phyloP scores from a whole-genome alignment of 1,139 yeast genomes.

The Yamadazyma buinensis region DNA sequence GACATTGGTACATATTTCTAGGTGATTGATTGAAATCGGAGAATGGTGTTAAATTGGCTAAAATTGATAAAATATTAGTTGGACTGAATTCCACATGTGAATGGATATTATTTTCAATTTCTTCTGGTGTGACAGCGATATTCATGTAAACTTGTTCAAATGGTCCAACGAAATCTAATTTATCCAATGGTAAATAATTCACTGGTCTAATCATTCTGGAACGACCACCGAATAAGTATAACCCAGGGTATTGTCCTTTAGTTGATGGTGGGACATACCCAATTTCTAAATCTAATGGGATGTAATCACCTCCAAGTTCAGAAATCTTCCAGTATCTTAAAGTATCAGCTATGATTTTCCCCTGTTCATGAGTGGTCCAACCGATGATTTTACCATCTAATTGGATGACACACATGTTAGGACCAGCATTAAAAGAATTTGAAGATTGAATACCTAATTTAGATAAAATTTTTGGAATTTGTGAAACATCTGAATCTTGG shows the following conservation, averaged over 20 bases:
- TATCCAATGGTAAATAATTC: conserved; percentile 79
- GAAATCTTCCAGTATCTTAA: conserved; percentile 91
- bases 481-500: conserved; percentile 65
- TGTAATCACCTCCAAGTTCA: conserved; percentile 61
- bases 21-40: conserved; percentile 99
- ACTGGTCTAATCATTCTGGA: conserved; percentile 97
- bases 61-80: conserved; percentile 86
- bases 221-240: conserved; percentile 84
- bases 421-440: conserved; percentile 81
- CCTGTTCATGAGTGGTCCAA: conserved; percentile 90
- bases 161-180: conserved; percentile 88
- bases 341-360: conserved; percentile 82
- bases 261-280: conserved; percentile 94
- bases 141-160: conserved; percentile 98
- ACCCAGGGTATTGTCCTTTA: conserved; percentile 97
- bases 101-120: conserved; percentile 77
- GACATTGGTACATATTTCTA: conserved; percentile 99
- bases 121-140: conserved; percentile 92
- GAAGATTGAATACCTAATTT: conserved; percentile 82
- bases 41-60: conserved; percentile 95
- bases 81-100: conserved; percentile 94
- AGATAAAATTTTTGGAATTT: conserved; percentile 62
- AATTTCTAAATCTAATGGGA: conserved; percentile 84
- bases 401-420: conserved; percentile 83
- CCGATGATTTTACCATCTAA: conserved; percentile 91